These are phyloP conservation scores for Glycyrrhiza uralensis DNA, from an alignment of 306 rosid genomes.

Conservation along the genomic window DNA sequence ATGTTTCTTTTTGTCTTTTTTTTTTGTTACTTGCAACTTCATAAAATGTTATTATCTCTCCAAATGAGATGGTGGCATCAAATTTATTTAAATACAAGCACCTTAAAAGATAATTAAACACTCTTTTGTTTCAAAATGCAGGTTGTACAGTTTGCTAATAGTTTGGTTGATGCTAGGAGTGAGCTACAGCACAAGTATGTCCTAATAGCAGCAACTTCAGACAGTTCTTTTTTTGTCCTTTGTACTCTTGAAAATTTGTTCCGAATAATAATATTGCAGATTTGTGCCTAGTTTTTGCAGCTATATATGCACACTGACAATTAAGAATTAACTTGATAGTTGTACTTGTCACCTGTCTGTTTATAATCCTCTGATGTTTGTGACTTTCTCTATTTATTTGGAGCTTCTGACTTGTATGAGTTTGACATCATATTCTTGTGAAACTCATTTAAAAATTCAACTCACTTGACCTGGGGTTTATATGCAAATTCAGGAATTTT, in stretches of 20 bases:
- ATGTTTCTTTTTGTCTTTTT: not conserved
- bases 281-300: not conserved
- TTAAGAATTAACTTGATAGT: not conserved
- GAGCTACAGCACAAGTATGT: constrained; percentile 86
- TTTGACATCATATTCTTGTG: not conserved
- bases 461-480: not conserved
- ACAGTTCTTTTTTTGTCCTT: not conserved
- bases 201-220: constrained; percentile 9
- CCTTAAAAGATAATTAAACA: not conserved
- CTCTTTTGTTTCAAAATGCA: constrained; percentile 38
- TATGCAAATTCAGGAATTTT: not conserved
- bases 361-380: not conserved
- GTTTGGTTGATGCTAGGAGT: constrained; percentile 71
- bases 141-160: constrained; percentile 79
- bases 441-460: not conserved
- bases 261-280: not conserved
- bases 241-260: not conserved
- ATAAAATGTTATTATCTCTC: not conserved
- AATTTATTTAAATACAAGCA: not conserved
- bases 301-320: not conserved
- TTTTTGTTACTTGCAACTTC: not conserved
- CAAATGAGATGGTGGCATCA: not conserved
- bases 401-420: too few relatives aligned
- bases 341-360: not conserved
- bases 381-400: not conserved